Percentiles rank a stretch among this genome's conserved stretches.
phyloP scores from a whole-genome alignment of 139 green algal genomes.

The Volvox reticuliferus region DNA sequence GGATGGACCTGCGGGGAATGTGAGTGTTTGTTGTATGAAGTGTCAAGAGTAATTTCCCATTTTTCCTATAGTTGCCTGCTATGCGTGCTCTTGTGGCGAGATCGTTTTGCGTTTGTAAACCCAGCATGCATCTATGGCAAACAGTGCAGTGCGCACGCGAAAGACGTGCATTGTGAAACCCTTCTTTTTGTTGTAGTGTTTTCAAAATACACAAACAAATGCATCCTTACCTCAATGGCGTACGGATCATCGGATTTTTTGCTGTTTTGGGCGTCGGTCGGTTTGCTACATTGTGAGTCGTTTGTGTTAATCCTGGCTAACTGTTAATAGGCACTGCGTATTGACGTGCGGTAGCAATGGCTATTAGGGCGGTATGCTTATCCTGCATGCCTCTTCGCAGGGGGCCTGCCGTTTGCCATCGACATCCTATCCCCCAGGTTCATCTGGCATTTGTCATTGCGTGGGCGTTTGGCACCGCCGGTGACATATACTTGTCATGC shows the following conservation, averaged over 20 bases:
- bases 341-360: too few species aligned
- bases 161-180: neutral
- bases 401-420: too few species aligned
- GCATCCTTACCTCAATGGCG: neutral
- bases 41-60: neutral
- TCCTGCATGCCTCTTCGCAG: too few species aligned
- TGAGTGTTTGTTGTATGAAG: neutral
- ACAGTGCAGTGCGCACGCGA: neutral
- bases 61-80: neutral
- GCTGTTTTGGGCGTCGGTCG: too few species aligned
- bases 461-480: too few species aligned
- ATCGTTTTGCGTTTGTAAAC: neutral
- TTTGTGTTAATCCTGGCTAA: too few species aligned
- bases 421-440: neutral
- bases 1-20: neutral
- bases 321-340: too few species aligned
- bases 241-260: too few species aligned
- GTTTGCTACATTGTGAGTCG: too few species aligned
- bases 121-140: neutral
- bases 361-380: too few species aligned
- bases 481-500: too few species aligned
- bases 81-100: neutral
- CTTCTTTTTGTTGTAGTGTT: conserved; percentile 12
- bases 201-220: neutral
- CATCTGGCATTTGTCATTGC: neutral